Evolutionary conservation across 2,329 filamentous ascomycete genomes (phyloP), one percentile per base, ranked within the genome.

Genomic region (Nemania serpens): DNA sequence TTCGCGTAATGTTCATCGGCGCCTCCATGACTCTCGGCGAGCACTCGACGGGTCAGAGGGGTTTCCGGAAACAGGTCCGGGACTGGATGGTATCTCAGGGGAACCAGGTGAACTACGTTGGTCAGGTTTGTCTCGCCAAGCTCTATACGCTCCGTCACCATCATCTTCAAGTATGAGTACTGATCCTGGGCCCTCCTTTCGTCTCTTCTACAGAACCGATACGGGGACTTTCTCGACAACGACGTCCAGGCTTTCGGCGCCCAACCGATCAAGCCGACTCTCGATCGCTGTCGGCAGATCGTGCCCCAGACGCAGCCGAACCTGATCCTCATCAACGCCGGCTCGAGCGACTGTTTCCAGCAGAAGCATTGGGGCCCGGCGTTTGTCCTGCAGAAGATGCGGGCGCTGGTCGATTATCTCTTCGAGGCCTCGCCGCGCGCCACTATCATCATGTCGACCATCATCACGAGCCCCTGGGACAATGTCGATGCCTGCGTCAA

Each of bases 241-340:
- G 70, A 72, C 20, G 69, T 72, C n/a, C 69, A 72, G 43, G 70
- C 69, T 36, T 72, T 69, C 47, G 67, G 69, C 20, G 70, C 69
- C 10, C 69, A 71, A 18, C 69, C 69, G 15, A 70, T 72, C 52
- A 67, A 69, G 53, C 68, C 68, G 2, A 70, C 68, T n/a, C 67
- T 69, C 49, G 68, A 69, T 33, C 66, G 68, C 43, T 67, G 69
- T 25, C 68, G 64, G 51, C 66, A 71, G 55, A 66, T 71, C 43
- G 70, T 72, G 29, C 70, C 70, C 1, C 63, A 68, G 54, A 64
- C 66, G 3, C 70, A 71, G 47, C 70, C 70, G 33, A 72, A 72
- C 52, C 63, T 72, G 5, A 64, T 72, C 46, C 43, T 72, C 25
- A 67, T 72, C 48, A 71, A 72, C 43, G 69, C 68, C 2, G 70